Base-by-base conservation (phyloP, 371 early-diverging fungal species). In the Mucor plumbeus region DNA sequence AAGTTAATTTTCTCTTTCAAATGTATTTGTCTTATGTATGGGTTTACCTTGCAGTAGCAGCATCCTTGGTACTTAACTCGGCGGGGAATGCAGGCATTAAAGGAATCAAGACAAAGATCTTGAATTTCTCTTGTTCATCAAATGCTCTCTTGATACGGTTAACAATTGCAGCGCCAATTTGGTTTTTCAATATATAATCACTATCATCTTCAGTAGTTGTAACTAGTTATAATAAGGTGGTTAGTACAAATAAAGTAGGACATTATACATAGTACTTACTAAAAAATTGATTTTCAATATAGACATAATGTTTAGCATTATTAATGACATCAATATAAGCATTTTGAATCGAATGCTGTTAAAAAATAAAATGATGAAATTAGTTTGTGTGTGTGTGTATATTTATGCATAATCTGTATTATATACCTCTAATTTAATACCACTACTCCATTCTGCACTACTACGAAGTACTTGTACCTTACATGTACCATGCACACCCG, bases 261-360 rank as follows among this genome's bases (percentile, higher is more conserved):
- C 0, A 13, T n/a, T 35, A 5, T 56, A 17, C 34, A n/a, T 8
- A 17, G 0, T 17, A 77, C 84, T 80, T 86, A 87, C 92, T 91
- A 74, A 97, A 97, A 81, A 97, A 97, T 77, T 97, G 97, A 73
- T 97, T 97, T 76, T 97, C 97, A 68, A 97, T 97, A 77, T 97
- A 97, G 33, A 97, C 83, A 74, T 89, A 96, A 70, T 94, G 91
- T 74, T 92, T 76, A 5, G 97, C 86, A 17, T 82, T 81, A 39
- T 69, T 74, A 61, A 97, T 97, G 63, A 84, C 69, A 39, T 85
- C 82, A 41, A 90, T 69, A 68, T 97, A 97, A 1, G 96, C 97
- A 33, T 87, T 88, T 68, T 91, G 89, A 64, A 97, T 97, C 19
- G 93, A 92, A 68, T 85, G 78, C 84, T 97, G 57, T n/a, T 36